These are phyloP conservation scores for Thermothielavioides terrestris DNA, from an alignment of 495 filamentous ascomycete genomes.

Conservation along the genomic window DNA sequence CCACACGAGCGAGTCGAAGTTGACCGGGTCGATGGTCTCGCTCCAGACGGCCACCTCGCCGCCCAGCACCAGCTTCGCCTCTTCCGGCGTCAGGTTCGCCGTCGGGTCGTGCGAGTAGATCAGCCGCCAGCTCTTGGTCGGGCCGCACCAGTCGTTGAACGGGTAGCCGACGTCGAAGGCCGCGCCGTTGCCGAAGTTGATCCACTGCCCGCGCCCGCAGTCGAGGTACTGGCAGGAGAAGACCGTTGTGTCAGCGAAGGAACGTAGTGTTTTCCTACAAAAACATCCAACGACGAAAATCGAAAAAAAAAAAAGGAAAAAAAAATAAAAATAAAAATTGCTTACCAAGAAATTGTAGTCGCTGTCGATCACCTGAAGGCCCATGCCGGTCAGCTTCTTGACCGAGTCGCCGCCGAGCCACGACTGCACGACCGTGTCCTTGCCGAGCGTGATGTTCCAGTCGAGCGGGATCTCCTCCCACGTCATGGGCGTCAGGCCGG, in stretches of 20 bases:
- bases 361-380: constrained; percentile 60
- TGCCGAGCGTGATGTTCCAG: constrained; percentile 61
- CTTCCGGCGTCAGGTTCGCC: constrained; percentile 45
- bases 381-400: constrained; percentile 45
- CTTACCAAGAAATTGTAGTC: constrained; percentile 69
- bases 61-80: constrained; percentile 58
- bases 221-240: constrained; percentile 54
- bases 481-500: constrained; percentile 57
- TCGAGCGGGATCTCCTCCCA: constrained; percentile 77
- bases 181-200: constrained; percentile 50
- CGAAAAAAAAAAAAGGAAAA: neutral
- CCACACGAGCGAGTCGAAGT: constrained; percentile 64
- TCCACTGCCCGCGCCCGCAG: constrained; percentile 70
- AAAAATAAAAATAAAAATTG: neutral
- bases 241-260: constrained; percentile 11
- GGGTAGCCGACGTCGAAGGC: constrained; percentile 46
- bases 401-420: constrained; percentile 56
- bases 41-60: constrained; percentile 72
- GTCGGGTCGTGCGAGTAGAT: constrained; percentile 70
- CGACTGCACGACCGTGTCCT: constrained; percentile 58
- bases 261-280: no score
- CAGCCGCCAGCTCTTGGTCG: constrained; percentile 65
- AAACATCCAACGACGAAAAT: no score
- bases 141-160: constrained; percentile 68
- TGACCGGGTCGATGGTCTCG: constrained; percentile 65